Conservation (phyloP, 768 basidiomycete species). For the Hygrocybe punicea region DNA sequence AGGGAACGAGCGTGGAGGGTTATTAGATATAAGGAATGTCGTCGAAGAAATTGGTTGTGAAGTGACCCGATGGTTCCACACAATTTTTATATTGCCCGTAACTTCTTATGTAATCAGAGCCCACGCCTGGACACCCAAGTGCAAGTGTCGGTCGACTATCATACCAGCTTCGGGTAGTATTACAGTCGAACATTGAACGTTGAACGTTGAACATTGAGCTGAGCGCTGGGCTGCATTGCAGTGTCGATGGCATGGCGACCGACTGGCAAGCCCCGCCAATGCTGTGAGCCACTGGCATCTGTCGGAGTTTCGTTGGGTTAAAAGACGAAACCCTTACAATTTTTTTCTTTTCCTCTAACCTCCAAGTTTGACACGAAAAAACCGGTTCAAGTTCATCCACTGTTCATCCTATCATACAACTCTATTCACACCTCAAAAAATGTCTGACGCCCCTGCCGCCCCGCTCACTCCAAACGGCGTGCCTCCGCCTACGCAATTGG, state of each 20-base stretch:
- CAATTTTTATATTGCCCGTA: not conserved
- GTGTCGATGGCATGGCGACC: no score
- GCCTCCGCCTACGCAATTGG: conserved; percentile 68
- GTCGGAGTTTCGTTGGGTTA: no score
- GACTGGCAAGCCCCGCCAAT: not conserved
- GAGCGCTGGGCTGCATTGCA: no score
- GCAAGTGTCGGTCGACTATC: no score
- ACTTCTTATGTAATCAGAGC: not conserved
- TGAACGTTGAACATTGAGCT: no score
- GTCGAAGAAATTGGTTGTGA: conserved; percentile 8
- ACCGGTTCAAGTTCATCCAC: conserved; percentile 75
- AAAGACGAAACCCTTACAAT: not conserved
- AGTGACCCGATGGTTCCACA: not conserved
- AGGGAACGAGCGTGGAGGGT: conserved; percentile 8
- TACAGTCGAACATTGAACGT: no score
- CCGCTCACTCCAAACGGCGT: conserved; percentile 78
- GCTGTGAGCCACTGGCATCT: not conserved
- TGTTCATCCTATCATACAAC: conserved; percentile 47
- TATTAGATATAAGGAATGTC: conserved; percentile 15
- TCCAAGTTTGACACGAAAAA: conserved; percentile 80
- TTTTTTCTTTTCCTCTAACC: conserved; percentile 60
- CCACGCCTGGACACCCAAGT: no score
- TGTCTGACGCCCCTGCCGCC: conserved; percentile 92
- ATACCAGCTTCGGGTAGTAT: no score
- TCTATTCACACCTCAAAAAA: conserved; percentile 58